Evolutionary conservation across 2,329 filamentous ascomycete genomes (phyloP), one percentile per base, ranked within the genome.

Genomic region (Pseudopyricularia cyperi): DNA sequence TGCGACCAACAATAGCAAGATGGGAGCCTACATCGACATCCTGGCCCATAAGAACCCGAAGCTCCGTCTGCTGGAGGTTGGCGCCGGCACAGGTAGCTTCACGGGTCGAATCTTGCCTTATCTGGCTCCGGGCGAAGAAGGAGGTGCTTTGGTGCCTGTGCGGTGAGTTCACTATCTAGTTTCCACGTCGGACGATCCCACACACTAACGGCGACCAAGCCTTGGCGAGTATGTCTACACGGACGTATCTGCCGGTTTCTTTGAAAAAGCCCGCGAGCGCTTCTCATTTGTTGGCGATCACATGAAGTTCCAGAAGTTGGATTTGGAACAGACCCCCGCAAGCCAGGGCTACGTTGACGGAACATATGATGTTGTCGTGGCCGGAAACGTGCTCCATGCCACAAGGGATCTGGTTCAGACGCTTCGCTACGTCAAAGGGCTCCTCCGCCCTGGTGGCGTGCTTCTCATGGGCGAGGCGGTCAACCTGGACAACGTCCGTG

Each of bases 241-340:
- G 3, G 68, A 72, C 46, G 67, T 70, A 32, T 69, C 68, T 0
- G 55, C 62, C 2, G 61, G 59, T 1, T 70, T 69, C 58, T 70
- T 71, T 48, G 61, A 61, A 22, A 55, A 60, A 9, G 66, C 66
- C 0, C 56, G 56, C 15, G 54, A 60, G 19, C 53, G 52, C 15
- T 62, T 65, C 54, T 1, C 60, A 59, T 49, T 35, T 30, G 7
- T 53, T 50, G 4, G 46, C 52, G 15, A 30, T 30, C 12, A 15
- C 28, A 63, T 70, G 53, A 59, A 51, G 5, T 71, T 64, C 56
- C 63, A 63, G 32, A 59, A 58, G 2, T 59, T 71, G 5, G 62
- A 71, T 37, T 57, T 67, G 7, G 60, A 67, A 30, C 15, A 35
- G 60, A 65, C n/a, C 59, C 62, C 0, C 12, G 52, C 2, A 48